These are phyloP conservation scores for Fusarium sp. DNA, from an alignment of 2,329 filamentous ascomycete genomes.

Conservation along the genomic window DNA sequence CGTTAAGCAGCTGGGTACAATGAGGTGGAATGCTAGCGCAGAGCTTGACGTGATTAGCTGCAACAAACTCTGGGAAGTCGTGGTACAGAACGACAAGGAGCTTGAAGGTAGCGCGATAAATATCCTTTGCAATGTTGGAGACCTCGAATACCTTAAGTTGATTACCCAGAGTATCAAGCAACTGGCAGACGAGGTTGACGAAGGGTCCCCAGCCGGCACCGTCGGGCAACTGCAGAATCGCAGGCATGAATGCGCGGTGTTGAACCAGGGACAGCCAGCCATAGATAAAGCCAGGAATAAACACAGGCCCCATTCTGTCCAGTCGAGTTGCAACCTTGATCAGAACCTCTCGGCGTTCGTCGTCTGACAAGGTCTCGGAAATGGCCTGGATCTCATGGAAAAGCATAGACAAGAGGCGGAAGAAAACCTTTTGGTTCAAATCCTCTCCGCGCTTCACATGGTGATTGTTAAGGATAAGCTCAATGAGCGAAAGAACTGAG, in stretches of 20 bases:
- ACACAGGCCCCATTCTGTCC: conserved; percentile 77
- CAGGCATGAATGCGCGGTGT: conserved; percentile 86
- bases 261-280: conserved; percentile 85
- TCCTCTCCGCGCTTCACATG: conserved; percentile 82
- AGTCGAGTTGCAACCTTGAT: conserved; percentile 78
- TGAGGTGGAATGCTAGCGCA: conserved; percentile 85
- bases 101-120: conserved; percentile 86
- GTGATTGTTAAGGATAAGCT: conserved; percentile 87
- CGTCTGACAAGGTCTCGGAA: conserved; percentile 67
- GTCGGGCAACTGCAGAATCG: conserved; percentile 75
- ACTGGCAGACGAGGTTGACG: conserved; percentile 77
- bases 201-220: conserved; percentile 81
- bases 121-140: conserved; percentile 77
- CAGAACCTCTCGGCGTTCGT: conserved; percentile 76
- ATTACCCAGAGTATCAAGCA: conserved; percentile 81
- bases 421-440: conserved; percentile 91
- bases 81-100: conserved; percentile 88
- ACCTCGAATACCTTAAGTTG: conserved; percentile 80
- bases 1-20: conserved; percentile 88
- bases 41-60: conserved; percentile 85
- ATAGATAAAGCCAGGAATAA: conserved; percentile 86
- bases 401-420: conserved; percentile 85
- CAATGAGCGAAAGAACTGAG: conserved; percentile 79
- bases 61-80: conserved; percentile 93
- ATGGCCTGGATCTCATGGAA: conserved; percentile 77